Base-by-base conservation (phyloP, 2,329 filamentous ascomycete species). In the Fusarium albidum region DNA sequence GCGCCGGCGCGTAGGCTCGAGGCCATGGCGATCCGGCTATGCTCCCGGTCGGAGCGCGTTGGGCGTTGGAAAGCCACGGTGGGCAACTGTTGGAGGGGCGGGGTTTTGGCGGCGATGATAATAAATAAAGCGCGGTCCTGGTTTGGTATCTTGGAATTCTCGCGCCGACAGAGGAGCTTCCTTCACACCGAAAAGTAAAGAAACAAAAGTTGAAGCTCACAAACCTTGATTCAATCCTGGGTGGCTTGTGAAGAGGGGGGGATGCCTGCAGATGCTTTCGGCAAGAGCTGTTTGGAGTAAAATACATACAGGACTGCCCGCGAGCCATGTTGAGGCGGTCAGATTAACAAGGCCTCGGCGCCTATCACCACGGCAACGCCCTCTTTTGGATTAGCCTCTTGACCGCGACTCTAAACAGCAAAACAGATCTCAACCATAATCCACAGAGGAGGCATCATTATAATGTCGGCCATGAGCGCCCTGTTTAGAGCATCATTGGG, bases 21-120 rank as follows among this genome's bases (percentile, higher is more conserved):
- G 29, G 62, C 59, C 71, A 73, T 72, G 46, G 65, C 59, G 54
- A 71, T 67, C 59, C 72, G 71, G 66, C 59, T 67, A 27, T 61
- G 67, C 69, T 74, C 72, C 66, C 72, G 69, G 52, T 75, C 72
- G 66, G 71, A 69, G 70, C 72, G 72, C 42, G 68, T 72, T 49
- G 66, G 64, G 57, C 70, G 71, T 70, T 68, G 67, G 51, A 58
- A 67, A 61, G 72, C 72, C 72, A 74, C 59, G 63, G 52, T 70
- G 64, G 65, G 65, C 61, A 55, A 51, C 41, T 54, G 42, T 52
- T 56, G 47, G 17, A 33, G 49, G 46, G 21, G 21, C 21, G 21
- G 21, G 21, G 21, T 4, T 21, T 42, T 51, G 45, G 41, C 39
- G 47, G 51, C 40, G 49, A 21, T 40, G 38, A 40, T 28, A 31